Percentiles rank a stretch among this genome's conserved stretches.
Conservation (phyloP, 2,329 filamentous ascomycete genomes). For the Nannizziopsis barbatae region DNA sequence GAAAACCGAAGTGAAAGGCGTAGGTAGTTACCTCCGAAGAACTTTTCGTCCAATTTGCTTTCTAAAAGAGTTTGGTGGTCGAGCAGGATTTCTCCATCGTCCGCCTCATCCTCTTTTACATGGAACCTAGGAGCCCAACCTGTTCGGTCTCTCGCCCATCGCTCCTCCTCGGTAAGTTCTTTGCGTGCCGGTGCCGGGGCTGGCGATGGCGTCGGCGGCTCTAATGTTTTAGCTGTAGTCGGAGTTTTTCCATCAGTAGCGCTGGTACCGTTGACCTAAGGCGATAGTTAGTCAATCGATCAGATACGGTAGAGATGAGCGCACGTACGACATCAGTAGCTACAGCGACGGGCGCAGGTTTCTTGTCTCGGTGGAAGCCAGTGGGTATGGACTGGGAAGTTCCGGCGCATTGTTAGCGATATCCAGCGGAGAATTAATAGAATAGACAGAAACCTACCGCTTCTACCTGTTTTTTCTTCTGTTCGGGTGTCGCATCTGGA, state of each 20-base stretch:
- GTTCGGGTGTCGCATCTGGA: conserved; percentile 66
- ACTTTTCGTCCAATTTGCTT: conserved; percentile 69
- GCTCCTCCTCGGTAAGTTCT: conserved; percentile 44
- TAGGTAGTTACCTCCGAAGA: conserved; percentile 60
- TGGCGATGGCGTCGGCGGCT: conserved; percentile 40
- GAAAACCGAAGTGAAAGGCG: background rate
- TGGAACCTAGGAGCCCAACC: conserved; percentile 88
- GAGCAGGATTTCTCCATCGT: conserved; percentile 54
- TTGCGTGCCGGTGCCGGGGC: conserved; percentile 39
- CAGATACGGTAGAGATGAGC: background rate
- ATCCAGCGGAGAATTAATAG: conserved; percentile 2
- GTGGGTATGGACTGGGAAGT: conserved; percentile 11
- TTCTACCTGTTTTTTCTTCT: conserved; percentile 71
- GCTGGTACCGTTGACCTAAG: conserved; percentile 53
- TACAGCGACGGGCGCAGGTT: conserved; percentile 40
- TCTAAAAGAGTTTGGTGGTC: conserved; percentile 87
- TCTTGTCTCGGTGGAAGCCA: conserved; percentile 47
- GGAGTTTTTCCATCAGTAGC: conserved; percentile 60
- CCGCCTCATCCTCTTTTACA: conserved; percentile 41
- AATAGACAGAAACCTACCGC: conserved; percentile 49
- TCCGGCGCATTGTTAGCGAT: background rate
- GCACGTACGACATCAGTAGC: conserved; percentile 58
- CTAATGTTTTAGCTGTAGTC: conserved; percentile 37
- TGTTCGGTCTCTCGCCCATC: conserved; percentile 49
- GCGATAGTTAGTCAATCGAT: background rate